A percentile compares a stretch with the other conserved stretches of the same genome.
These are phyloP conservation scores for Russula olivacea DNA, from an alignment of 768 basidiomycete genomes.

Conservation along the genomic window DNA sequence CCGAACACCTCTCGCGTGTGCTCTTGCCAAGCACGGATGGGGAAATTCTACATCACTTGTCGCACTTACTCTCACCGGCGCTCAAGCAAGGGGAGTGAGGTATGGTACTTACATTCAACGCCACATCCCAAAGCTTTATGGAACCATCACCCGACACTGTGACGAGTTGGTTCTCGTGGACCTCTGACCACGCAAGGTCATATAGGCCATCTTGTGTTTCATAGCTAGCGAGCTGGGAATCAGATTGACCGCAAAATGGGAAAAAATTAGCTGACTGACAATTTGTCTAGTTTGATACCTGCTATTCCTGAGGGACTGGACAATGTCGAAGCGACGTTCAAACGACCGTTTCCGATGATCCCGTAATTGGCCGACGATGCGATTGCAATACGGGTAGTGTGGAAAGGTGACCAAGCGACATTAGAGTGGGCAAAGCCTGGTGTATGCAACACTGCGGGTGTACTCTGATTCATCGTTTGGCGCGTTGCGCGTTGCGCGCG, in stretches of 20 bases:
- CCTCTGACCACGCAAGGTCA: constrained; percentile 92
- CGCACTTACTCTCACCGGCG: constrained; percentile 30
- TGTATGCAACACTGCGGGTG: constrained; percentile 56
- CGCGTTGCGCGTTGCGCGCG: no score
- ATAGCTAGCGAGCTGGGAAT: constrained; percentile 54
- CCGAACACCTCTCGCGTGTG: constrained; percentile 90
- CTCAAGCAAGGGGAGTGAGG: constrained; percentile 3
- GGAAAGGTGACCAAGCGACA: constrained; percentile 82
- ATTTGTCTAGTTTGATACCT: constrained; percentile 53
- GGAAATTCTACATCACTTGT: constrained; percentile 60
- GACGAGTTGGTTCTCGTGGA: constrained; percentile 89
- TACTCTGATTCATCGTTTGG: constrained; percentile 34
- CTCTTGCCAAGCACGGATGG: constrained; percentile 90
- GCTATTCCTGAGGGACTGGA: constrained; percentile 43
- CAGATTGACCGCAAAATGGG: constrained; percentile 16
- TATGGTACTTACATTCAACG: constrained; percentile 57
- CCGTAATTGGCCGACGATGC: constrained; percentile 92
- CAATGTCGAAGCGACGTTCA: constrained; percentile 57
- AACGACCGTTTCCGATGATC: constrained; percentile 89
- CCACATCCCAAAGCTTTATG: constrained; percentile 84
- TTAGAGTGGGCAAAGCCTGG: constrained; percentile 82
- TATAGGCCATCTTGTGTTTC: constrained; percentile 88
- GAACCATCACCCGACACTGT: constrained; percentile 89
- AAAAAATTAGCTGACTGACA: constrained; percentile 44
- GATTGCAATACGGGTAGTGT: constrained; percentile 64